Evolutionary conservation across 345 rosid species (phyloP).

Genomic region (Salix koriyanagi): DNA sequence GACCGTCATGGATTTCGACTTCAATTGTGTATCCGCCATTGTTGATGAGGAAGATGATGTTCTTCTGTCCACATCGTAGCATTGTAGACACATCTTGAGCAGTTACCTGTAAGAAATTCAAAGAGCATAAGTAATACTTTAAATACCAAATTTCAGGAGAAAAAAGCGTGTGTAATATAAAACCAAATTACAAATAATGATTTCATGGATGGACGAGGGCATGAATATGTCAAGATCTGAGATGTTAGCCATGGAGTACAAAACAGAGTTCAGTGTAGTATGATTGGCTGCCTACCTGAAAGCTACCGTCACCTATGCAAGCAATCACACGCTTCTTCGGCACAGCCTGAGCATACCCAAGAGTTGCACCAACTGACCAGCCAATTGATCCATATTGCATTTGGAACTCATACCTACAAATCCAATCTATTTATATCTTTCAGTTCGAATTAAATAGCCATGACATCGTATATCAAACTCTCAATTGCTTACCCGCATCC

Average conservation of each 20-base stretch:
- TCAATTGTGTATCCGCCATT: constrained; percentile 83
- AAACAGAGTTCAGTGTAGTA: neutral
- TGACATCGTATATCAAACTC: neutral
- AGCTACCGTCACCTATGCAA: constrained; percentile 84
- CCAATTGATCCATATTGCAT: constrained; percentile 92
- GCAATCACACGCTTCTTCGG: constrained; percentile 72
- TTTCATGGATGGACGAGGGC: neutral
- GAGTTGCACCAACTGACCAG: constrained; percentile 83
- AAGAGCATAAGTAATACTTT: neutral
- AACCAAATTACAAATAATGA: neutral
- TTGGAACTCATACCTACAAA: constrained; percentile 70
- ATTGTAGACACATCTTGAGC: constrained; percentile 77
- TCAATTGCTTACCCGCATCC: constrained; percentile 60
- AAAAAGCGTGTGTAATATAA: neutral
- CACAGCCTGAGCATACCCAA: constrained; percentile 77
- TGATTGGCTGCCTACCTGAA: constrained; percentile 46
- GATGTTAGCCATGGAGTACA: neutral
- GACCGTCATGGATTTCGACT: constrained; percentile 84
- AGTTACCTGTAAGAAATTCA: constrained; percentile 43
- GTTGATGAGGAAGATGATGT: constrained; percentile 69
- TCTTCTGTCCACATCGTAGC: constrained; percentile 60
- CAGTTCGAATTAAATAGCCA: neutral
- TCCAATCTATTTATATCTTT: neutral
- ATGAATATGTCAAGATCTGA: neutral
- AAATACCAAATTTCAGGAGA: neutral